Percentiles rank a stretch among this genome's conserved stretches.
Evolutionary conservation across 352 stramenopile species (phyloP).

Genomic region (Saprolegnia diclina): DNA sequence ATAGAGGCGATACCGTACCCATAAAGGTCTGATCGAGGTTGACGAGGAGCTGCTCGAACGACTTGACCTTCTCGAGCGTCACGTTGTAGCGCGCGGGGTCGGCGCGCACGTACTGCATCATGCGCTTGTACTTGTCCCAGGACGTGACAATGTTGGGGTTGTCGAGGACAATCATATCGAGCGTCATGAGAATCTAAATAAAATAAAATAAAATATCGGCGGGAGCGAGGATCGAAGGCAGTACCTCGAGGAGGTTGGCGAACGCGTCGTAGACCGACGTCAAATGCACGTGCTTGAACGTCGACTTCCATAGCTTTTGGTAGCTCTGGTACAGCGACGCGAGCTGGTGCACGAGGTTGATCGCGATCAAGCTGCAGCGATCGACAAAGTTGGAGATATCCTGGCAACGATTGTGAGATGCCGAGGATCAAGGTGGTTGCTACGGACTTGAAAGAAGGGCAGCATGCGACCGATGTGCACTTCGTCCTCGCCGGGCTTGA

Average conservation of each 20-base stretch:
- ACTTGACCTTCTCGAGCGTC: conserved; percentile 73
- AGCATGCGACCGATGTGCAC: conserved; percentile 82
- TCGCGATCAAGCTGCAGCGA: conserved; percentile 80
- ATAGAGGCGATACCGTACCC: conserved; percentile 38
- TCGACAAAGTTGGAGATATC: conserved; percentile 89
- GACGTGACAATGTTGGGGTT: conserved; percentile 81
- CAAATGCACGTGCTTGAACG: conserved; percentile 82
- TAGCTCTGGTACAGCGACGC: conserved; percentile 82
- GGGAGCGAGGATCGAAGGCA: neutral
- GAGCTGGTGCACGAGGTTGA: conserved; percentile 89
- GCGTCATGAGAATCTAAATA: conserved; percentile 62
- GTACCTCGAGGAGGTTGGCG: conserved; percentile 64
- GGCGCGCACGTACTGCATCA: conserved; percentile 86
- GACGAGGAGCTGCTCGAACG: conserved; percentile 82
- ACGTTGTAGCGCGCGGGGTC: conserved; percentile 78
- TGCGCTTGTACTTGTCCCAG: conserved; percentile 89
- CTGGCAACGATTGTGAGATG: conserved; percentile 21
- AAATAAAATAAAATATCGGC: no score
- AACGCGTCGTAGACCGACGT: conserved; percentile 74
- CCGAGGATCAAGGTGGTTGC: neutral
- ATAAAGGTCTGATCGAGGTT: conserved; percentile 86
- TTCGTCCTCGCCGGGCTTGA: conserved; percentile 75
- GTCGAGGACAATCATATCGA: conserved; percentile 83
- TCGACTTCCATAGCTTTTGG: conserved; percentile 84
- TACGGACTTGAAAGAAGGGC: conserved; percentile 65